Evolutionary conservation across 2,329 filamentous ascomycete species (phyloP).

Genomic region (Fusarium ambrosium): DNA sequence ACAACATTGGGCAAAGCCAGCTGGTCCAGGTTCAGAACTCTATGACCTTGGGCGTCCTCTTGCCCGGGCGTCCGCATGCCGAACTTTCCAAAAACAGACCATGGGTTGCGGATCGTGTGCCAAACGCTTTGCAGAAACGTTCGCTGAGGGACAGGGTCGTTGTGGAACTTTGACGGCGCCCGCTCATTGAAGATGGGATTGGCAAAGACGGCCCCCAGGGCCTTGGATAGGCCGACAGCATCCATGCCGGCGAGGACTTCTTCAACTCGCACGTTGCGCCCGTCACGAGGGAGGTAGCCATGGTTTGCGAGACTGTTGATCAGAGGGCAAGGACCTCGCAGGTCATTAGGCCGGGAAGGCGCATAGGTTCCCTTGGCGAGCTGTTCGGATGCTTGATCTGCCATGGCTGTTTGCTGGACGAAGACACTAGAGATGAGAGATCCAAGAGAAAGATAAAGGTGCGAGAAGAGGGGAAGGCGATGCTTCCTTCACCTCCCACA

Average conservation of each 20-base stretch:
- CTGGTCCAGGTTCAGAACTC: conserved; percentile 40
- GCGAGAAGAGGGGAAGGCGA: background rate
- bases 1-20: conserved; percentile 34
- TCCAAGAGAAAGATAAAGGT: background rate
- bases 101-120: conserved; percentile 29
- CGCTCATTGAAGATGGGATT: conserved; percentile 43
- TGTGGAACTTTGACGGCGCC: conserved; percentile 13
- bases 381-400: conserved; percentile 14
- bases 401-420: conserved; percentile 13
- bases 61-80: conserved; percentile 43
- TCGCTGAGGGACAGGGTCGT: conserved; percentile 8
- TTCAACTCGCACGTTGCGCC: conserved; percentile 32
- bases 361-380: conserved; percentile 36
- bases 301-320: conserved; percentile 45
- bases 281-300: conserved; percentile 43
- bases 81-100: conserved; percentile 35
- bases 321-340: conserved; percentile 43
- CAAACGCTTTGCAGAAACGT: conserved; percentile 22
- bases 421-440: background rate
- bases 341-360: conserved; percentile 33
- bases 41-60: conserved; percentile 29
- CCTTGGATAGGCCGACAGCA: conserved; percentile 36
- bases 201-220: conserved; percentile 36
- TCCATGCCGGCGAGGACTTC: conserved; percentile 36
- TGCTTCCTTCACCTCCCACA: background rate